Evolutionary conservation across 2,329 filamentous ascomycete species (phyloP).

Genomic region (Penicillium sp.): DNA sequence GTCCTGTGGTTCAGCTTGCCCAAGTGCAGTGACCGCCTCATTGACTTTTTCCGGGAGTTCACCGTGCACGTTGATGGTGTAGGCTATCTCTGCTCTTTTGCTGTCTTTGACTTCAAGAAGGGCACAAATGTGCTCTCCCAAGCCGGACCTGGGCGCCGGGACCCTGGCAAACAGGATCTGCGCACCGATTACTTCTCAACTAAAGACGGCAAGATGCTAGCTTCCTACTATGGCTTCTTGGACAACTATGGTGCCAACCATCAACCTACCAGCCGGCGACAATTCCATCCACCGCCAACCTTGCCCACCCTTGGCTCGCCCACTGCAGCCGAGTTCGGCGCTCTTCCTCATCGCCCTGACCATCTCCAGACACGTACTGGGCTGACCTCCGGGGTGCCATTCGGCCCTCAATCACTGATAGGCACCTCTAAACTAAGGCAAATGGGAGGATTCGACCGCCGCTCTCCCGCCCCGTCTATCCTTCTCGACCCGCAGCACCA

Average conservation of each 20-base stretch:
- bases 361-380: conserved; percentile 18
- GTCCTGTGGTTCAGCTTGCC: conserved; percentile 84
- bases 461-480: conserved; percentile 43
- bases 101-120: conserved; percentile 95
- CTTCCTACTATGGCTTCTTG: conserved; percentile 90
- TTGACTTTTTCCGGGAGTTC: conserved; percentile 98
- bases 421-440: conserved; percentile 29
- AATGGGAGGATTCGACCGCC: conserved; percentile 24
- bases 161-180: conserved; percentile 55
- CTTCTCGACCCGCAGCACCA: conserved; percentile 50
- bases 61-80: conserved; percentile 95
- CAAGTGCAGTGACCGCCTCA: conserved; percentile 83
- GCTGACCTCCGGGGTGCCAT: conserved; percentile 16
- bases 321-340: conserved; percentile 45
- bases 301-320: conserved; percentile 70
- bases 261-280: conserved; percentile 47
- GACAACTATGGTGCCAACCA: conserved; percentile 83
- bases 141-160: conserved; percentile 33
- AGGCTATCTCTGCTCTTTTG: conserved; percentile 95
- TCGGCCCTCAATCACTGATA: conserved; percentile 29
- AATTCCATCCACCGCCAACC: conserved; percentile 71
- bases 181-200: conserved; percentile 91
- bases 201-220: conserved; percentile 98
- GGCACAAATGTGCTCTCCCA: conserved; percentile 58
- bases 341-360: conserved; percentile 42